phyloP scores from a whole-genome alignment of 2,329 filamentous ascomycete genomes.

The Neurospora crassa region DNA sequence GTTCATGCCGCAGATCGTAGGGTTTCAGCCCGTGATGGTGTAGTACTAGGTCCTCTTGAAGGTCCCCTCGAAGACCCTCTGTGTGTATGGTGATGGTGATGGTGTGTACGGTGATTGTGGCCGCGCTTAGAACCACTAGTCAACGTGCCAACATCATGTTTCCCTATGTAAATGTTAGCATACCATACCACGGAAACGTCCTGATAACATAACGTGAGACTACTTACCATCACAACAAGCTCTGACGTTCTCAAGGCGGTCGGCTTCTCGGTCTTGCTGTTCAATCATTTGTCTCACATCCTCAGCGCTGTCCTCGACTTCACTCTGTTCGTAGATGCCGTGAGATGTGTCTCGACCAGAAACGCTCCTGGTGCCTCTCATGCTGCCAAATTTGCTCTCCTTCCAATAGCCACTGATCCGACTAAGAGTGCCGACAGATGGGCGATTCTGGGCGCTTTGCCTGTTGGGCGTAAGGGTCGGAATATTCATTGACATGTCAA shows the following conservation, averaged over 20 bases:
- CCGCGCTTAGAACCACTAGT: conserved; percentile 37
- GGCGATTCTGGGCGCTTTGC: conserved; percentile 22
- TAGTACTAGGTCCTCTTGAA: conserved; percentile 9
- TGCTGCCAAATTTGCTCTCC: conserved; percentile 40
- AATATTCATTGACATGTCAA: conserved; percentile 39
- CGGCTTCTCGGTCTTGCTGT: conserved; percentile 64
- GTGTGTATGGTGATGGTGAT: conserved; percentile 23
- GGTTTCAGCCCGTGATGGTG: conserved; percentile 18
- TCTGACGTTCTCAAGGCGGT: conserved; percentile 85
- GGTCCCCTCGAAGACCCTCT: conserved; percentile 13
- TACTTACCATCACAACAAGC: conserved; percentile 92
- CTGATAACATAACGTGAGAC: not conserved
- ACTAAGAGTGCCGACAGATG: conserved; percentile 39
- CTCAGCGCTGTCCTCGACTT: conserved; percentile 69
- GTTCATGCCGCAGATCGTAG: conserved; percentile 19
- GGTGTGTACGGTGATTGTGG: conserved; percentile 28
- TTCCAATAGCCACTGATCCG: conserved; percentile 53
- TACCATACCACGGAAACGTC: not conserved
- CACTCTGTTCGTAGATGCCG: conserved; percentile 43
- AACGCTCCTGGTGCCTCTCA: conserved; percentile 39
- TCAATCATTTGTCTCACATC: conserved; percentile 74
- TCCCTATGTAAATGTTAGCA: conserved; percentile 40
- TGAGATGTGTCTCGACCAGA: conserved; percentile 27
- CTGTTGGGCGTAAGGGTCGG: conserved; percentile 47
- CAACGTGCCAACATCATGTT: conserved; percentile 62